These are phyloP conservation scores for Geoglossum glabrum DNA, from an alignment of 495 filamentous ascomycete genomes.

Conservation along the genomic window DNA sequence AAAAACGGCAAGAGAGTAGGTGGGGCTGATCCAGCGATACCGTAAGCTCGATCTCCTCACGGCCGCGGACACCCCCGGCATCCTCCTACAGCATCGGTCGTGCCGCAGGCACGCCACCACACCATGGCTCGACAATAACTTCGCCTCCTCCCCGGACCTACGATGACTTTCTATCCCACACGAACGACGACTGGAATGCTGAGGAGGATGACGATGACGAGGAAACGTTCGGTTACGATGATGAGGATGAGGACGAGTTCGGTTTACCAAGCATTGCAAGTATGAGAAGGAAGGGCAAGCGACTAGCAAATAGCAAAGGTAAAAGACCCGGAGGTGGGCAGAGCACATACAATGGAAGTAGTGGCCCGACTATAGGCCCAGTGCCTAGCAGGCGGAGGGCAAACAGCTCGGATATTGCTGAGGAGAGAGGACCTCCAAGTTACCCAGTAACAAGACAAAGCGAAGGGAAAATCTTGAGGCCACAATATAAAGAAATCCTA, in stretches of 20 bases:
- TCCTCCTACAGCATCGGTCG: constrained; percentile 10
- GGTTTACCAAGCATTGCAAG: constrained; percentile 76
- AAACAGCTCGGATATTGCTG: constrained; percentile 77
- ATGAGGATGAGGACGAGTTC: constrained; percentile 86
- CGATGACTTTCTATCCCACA: constrained; percentile 51
- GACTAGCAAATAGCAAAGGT: constrained; percentile 23
- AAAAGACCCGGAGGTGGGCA: constrained; percentile 26
- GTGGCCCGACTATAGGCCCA: constrained; percentile 7
- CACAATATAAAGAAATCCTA: constrained; percentile 92
- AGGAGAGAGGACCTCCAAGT: constrained; percentile 65
- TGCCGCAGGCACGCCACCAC: constrained; percentile 18
- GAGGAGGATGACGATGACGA: constrained; percentile 45
- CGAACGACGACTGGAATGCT: constrained; percentile 54
- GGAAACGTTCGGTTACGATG: constrained; percentile 42
- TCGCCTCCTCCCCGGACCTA: constrained; percentile 52
- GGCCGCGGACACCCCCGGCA: constrained; percentile 29
- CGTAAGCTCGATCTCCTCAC: constrained; percentile 10
- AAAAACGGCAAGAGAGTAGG: not conserved
- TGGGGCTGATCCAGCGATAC: not conserved
- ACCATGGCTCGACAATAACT: constrained; percentile 27
- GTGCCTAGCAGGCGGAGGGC: constrained; percentile 27
- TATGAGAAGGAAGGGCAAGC: constrained; percentile 52
- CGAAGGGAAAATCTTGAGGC: constrained; percentile 85
- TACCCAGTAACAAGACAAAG: constrained; percentile 75
- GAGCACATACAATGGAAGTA: not conserved